Percentiles rank a stretch among this genome's conserved stretches.
Evolutionary conservation across 257 asterid genomes (phyloP).

Genomic region (Nicotiana attenuata): DNA sequence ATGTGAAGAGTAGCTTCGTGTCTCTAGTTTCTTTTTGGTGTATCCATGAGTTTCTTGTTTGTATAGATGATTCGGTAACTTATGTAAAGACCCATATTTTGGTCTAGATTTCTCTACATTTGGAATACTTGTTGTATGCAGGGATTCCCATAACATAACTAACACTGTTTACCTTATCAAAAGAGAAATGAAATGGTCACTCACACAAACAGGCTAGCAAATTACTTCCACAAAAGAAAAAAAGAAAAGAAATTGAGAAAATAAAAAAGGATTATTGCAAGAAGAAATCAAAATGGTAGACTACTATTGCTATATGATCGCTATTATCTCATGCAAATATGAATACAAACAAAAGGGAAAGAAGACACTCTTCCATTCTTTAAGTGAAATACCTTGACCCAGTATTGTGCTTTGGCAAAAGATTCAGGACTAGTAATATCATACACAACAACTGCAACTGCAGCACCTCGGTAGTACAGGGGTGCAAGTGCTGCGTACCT

Average conservation of each 20-base stretch:
- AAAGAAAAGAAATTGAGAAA: neutral
- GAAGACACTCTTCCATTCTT: neutral
- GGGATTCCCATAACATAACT: too few relatives aligned
- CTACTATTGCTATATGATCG: neutral
- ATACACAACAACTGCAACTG: constrained; percentile 68
- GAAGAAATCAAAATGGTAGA: neutral
- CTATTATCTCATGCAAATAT: neutral
- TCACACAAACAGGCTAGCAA: neutral
- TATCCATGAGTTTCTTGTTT: too few relatives aligned
- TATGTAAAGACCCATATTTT: too few relatives aligned
- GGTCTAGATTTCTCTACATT: too few relatives aligned
- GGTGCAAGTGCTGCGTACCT: constrained; percentile 93
- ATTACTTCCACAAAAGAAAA: neutral
- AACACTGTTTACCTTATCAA: too few relatives aligned
- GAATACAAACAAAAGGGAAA: neutral
- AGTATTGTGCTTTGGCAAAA: constrained; percentile 72
- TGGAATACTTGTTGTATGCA: too few relatives aligned
- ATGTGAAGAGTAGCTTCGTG: too few relatives aligned
- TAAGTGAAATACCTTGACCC: constrained; percentile 66
- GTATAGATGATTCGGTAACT: too few relatives aligned
- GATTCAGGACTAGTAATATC: constrained; percentile 96
- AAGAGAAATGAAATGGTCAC: neutral
- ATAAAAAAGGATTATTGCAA: neutral
- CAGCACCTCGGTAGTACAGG: constrained; percentile 77
- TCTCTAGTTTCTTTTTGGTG: too few relatives aligned